phyloP scores from a whole-genome alignment of 352 stramenopile species.

The Peronospora belbahrii region DNA sequence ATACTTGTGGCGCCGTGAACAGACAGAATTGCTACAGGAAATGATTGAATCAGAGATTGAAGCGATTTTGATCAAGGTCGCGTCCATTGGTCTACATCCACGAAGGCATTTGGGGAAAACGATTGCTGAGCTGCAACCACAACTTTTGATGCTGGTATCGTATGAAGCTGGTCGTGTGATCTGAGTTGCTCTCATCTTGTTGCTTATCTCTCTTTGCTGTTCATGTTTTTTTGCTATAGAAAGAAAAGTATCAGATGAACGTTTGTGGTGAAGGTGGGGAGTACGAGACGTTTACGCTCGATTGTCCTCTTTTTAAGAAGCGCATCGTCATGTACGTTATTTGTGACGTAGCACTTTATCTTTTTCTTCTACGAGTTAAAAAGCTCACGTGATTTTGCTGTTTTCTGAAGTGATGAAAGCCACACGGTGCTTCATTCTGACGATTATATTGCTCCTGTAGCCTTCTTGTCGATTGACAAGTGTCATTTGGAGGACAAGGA shows the following conservation, averaged over 20 bases:
- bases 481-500: slow-evolving; percentile 89
- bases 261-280: slow-evolving; percentile 98
- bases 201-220: no score
- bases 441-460: slow-evolving; percentile 89
- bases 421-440: slow-evolving; percentile 90
- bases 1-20: slow-evolving; percentile 93
- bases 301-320: slow-evolving; percentile 94
- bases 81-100: slow-evolving; percentile 87
- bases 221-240: slow-evolving; percentile 25
- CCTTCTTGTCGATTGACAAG: slow-evolving; percentile 86
- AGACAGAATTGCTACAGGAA: slow-evolving; percentile 88
- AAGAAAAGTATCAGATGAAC: slow-evolving; percentile 96
- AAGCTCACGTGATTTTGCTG: not conserved
- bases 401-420: slow-evolving; percentile 65
- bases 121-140: slow-evolving; percentile 78
- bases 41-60: slow-evolving; percentile 93
- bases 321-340: slow-evolving; percentile 83
- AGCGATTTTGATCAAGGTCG: slow-evolving; percentile 95
- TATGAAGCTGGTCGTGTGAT: not conserved
- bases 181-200: slow-evolving; percentile 2
- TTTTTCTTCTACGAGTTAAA: not conserved
- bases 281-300: slow-evolving; percentile 98
- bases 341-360: not conserved
- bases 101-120: slow-evolving; percentile 80
- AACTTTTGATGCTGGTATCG: slow-evolving; percentile 83